phyloP scores from a whole-genome alignment of 139 green algal genomes.

The Ostreobium quekettii region DNA sequence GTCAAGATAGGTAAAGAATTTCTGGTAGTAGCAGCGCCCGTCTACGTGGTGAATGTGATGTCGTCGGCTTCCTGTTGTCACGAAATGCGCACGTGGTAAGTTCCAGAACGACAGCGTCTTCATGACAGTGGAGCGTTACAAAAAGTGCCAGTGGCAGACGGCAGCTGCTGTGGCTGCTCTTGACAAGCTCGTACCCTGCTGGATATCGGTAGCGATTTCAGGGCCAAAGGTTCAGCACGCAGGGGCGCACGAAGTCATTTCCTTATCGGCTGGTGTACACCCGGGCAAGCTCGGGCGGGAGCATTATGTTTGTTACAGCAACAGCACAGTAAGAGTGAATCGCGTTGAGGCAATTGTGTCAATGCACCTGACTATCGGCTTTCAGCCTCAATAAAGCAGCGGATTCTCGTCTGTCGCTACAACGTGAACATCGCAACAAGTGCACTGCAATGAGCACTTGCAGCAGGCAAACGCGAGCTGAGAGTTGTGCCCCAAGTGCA shows the following conservation, averaged over 20 bases:
- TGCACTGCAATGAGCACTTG: neutral
- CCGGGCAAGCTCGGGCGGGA: too few relatives aligned
- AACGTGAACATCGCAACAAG: neutral
- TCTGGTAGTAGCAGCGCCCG: conserved; percentile 23
- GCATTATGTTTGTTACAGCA: too few relatives aligned
- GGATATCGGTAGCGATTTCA: neutral
- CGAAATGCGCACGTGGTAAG: neutral
- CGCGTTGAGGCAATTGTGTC: too few relatives aligned
- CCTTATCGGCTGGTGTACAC: too few relatives aligned
- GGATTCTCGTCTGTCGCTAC: neutral
- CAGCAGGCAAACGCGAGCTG: neutral
- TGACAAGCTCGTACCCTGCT: neutral
- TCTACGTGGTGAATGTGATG: conserved; percentile 22
- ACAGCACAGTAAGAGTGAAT: too few relatives aligned
- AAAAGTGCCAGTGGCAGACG: neutral
- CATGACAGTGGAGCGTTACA: neutral
- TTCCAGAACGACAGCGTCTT: neutral
- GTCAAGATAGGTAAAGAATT: conserved; percentile 30
- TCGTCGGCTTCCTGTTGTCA: conserved; percentile 13
- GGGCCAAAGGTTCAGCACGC: too few relatives aligned
- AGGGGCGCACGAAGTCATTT: too few relatives aligned
- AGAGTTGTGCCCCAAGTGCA: neutral
- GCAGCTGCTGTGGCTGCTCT: neutral
- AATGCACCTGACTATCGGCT: too few relatives aligned
- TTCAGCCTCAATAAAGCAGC: neutral